A percentile compares a stretch with the other conserved stretches of the same genome.
Evolutionary conservation across 129 eudicot species (phyloP).

Genomic region (Helianthus annuus): HanXRQr2.0-SUNRISE NC_035447.2:4938705-4939204

Average conservation of each 20-base stretch:
- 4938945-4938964: neutral
- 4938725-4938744: neutral
- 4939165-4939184: no score
- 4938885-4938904: conserved; percentile 80
- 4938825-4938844: conserved; percentile 89
- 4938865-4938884: conserved; percentile 77
- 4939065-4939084: no score
- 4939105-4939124: no score
- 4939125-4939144: no score
- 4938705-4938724: conserved; percentile 12
- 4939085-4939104: no score
- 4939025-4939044: no score
- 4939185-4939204: no score
- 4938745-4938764: neutral
- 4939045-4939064: no score
- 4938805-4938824: conserved; percentile 73
- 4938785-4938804: neutral
- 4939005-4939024: no score
- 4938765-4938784: neutral
- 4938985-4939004: no score
- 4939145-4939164: no score
- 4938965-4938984: neutral
- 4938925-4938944: conserved; percentile 62
- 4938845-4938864: conserved; percentile 79
- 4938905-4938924: conserved; percentile 74